These are phyloP conservation scores for Hortaea werneckii DNA, from an alignment of 2,329 filamentous ascomycete species.

Conservation along the genomic window DNA sequence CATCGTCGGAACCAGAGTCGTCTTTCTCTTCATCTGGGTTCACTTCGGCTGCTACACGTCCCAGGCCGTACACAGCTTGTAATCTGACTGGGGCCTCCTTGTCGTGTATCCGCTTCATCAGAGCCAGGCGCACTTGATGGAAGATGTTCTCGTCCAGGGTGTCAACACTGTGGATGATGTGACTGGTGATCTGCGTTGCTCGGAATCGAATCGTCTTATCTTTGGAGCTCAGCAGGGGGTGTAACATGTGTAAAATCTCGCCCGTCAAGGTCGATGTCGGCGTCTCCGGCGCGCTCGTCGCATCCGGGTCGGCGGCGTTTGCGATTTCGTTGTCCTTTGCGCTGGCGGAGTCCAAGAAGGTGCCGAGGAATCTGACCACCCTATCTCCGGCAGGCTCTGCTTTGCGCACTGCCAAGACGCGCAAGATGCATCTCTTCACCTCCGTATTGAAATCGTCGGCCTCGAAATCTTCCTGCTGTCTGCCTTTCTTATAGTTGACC, in stretches of 20 bases:
- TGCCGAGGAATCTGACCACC: conserved; percentile 73
- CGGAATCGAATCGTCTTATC: conserved; percentile 89
- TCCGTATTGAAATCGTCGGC: conserved; percentile 83
- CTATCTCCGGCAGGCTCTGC: conserved; percentile 80
- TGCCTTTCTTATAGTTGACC: conserved; percentile 40
- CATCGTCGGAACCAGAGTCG: conserved; percentile 61
- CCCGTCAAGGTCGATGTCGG: conserved; percentile 71
- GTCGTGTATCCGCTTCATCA: conserved; percentile 80
- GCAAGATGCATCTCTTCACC: conserved; percentile 69
- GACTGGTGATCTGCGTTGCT: conserved; percentile 78
- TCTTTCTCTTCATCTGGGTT: conserved; percentile 53
- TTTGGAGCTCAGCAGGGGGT: conserved; percentile 72
- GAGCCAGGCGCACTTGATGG: conserved; percentile 63
- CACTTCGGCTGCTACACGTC: conserved; percentile 63
- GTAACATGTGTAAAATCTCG: conserved; percentile 59
- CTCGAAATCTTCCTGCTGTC: conserved; percentile 57
- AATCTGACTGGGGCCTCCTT: conserved; percentile 88
- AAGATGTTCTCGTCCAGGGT: conserved; percentile 89
- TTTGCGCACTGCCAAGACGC: conserved; percentile 82
- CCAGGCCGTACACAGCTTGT: conserved; percentile 85
- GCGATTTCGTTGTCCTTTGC: conserved; percentile 43
- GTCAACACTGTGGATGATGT: conserved; percentile 86
- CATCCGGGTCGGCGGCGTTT: conserved; percentile 48
- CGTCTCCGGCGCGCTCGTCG: conserved; percentile 61
- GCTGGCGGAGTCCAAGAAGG: conserved; percentile 64